Conservation (phyloP, 495 filamentous ascomycete species). For the Penicillium manginii region DNA sequence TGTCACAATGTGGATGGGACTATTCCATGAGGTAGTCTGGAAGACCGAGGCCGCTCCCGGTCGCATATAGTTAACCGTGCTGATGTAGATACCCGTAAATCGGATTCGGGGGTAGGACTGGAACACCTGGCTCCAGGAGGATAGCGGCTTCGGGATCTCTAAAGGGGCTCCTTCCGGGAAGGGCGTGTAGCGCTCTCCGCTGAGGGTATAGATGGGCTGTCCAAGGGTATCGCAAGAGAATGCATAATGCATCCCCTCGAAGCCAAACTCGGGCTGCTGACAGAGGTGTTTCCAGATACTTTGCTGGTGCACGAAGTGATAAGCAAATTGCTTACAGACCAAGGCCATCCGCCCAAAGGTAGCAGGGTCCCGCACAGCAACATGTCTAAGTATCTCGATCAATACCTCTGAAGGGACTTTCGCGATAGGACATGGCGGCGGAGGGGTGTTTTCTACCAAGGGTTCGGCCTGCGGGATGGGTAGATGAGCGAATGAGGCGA, state of each 20-base stretch:
- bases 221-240: conserved; percentile 69
- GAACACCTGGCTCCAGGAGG: conserved; percentile 67
- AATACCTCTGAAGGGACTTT: conserved; percentile 82
- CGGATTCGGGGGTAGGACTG: conserved; percentile 81
- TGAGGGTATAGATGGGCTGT: conserved; percentile 51
- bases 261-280: conserved; percentile 69
- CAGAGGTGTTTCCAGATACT: conserved; percentile 86
- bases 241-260: conserved; percentile 82
- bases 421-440: conserved; percentile 77
- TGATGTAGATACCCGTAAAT: conserved; percentile 94
- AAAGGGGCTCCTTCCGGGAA: conserved; percentile 37
- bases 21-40: conserved; percentile 67
- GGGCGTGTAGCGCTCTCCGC: conserved; percentile 39
- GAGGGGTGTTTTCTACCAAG: conserved; percentile 63
- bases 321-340: conserved; percentile 88
- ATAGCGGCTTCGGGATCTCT: conserved; percentile 43
- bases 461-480: conserved; percentile 63
- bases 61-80: conserved; percentile 92
- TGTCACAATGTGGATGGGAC: conserved; percentile 92
- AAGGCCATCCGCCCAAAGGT: conserved; percentile 76
- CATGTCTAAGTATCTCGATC: conserved; percentile 68
- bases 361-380: conserved; percentile 77
- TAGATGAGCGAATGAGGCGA: conserved; percentile 70
- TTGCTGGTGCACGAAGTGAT: conserved; percentile 81
- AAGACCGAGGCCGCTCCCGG: conserved; percentile 66